These are phyloP conservation scores for Leucaena leucocephala DNA, from an alignment of 306 rosid genomes.

Conservation along the genomic window DNA sequence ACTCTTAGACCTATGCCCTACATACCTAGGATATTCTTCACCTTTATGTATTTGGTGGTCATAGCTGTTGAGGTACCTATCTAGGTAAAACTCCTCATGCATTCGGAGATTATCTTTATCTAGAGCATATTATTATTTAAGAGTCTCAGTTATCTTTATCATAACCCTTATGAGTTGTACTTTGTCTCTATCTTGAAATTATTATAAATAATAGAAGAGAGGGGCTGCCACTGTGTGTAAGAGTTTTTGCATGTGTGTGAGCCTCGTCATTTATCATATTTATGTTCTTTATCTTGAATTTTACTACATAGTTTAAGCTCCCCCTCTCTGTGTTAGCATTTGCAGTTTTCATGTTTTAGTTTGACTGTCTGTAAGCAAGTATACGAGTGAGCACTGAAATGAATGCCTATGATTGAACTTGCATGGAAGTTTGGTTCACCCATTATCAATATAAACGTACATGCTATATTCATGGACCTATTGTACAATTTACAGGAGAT, in stretches of 20 bases:
- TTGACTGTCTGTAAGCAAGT: conserved; percentile 15
- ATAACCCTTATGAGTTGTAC: too few relatives aligned
- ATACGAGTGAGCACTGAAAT: background rate
- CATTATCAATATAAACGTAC: conserved; percentile 16
- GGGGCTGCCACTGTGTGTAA: background rate
- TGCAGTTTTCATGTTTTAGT: conserved; percentile 11
- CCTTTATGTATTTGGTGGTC: background rate
- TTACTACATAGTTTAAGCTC: background rate
- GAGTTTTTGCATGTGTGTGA: background rate
- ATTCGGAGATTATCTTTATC: background rate
- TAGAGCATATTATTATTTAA: background rate
- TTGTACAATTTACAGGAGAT: conserved; percentile 67
- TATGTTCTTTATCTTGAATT: background rate
- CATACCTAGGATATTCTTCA: too few relatives aligned
- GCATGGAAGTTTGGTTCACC: conserved; percentile 29
- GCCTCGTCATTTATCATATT: background rate
- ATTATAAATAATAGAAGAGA: background rate
- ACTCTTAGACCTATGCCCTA: background rate
- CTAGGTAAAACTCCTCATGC: background rate
- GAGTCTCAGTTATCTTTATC: too few relatives aligned
- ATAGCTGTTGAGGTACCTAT: background rate
- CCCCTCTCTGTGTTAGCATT: background rate
- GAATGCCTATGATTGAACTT: conserved; percentile 18
- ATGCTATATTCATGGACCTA: conserved; percentile 30
- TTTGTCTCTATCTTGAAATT: background rate